Conservation (phyloP, 768 basidiomycete genomes). For the Cantharellus cinnabarinus region DNA sequence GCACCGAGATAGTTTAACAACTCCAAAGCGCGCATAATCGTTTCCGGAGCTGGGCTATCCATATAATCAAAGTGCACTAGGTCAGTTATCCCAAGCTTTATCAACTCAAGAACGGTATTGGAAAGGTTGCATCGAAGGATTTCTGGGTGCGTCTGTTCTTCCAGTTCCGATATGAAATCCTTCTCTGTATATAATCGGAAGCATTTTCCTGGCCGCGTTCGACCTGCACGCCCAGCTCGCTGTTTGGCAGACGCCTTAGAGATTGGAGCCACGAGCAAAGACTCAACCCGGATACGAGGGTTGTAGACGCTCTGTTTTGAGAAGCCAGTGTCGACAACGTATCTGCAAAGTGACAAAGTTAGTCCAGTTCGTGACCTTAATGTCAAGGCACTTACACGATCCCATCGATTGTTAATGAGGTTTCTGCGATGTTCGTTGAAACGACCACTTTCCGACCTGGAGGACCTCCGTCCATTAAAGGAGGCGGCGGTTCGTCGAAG, state of each 20-base stretch:
- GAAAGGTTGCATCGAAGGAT: conserved; percentile 75
- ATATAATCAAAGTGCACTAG: conserved; percentile 69
- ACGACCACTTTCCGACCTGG: conserved; percentile 80
- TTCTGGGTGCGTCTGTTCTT: conserved; percentile 58
- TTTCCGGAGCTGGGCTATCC: conserved; percentile 60
- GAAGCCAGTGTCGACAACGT: conserved; percentile 90
- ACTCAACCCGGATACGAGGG: conserved; percentile 64
- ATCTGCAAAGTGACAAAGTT: conserved; percentile 22
- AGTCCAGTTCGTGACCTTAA: neutral
- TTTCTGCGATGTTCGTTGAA: conserved; percentile 96
- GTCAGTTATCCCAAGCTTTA: conserved; percentile 57
- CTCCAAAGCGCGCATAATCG: conserved; percentile 35
- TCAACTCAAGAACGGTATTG: conserved; percentile 70
- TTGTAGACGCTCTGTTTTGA: conserved; percentile 88
- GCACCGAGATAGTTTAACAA: conserved; percentile 46
- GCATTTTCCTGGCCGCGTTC: conserved; percentile 71
- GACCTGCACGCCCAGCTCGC: conserved; percentile 89
- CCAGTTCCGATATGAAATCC: conserved; percentile 42
- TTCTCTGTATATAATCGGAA: conserved; percentile 84
- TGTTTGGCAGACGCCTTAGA: conserved; percentile 71
- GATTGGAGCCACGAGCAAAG: conserved; percentile 60
- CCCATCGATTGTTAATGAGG: conserved; percentile 91
- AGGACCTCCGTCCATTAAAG: conserved; percentile 40
- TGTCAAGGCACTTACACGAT: conserved; percentile 79
- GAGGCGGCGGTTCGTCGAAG: conserved; percentile 42